These are phyloP conservation scores for Aspergillus carlsbadensis DNA, from an alignment of 495 filamentous ascomycete genomes.

Conservation along the genomic window DNA sequence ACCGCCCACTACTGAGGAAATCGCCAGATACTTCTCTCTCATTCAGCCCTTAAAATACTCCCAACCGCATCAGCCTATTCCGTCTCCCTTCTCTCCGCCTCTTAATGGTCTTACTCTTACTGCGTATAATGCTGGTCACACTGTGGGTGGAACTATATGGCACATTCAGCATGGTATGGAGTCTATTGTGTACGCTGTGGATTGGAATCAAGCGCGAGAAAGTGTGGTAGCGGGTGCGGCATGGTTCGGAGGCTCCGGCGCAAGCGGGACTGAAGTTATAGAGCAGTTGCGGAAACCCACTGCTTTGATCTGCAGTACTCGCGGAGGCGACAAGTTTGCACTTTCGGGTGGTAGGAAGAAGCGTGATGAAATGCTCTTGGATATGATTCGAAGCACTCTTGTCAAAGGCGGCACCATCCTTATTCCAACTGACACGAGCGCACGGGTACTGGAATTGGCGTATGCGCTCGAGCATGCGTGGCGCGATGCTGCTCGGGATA, in stretches of 20 bases:
- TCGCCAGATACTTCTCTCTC: conserved; percentile 85
- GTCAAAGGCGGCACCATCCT: conserved; percentile 87
- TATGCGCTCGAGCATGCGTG: conserved; percentile 92
- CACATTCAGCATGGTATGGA: conserved; percentile 97
- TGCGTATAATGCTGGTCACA: conserved; percentile 94
- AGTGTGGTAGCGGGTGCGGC: conserved; percentile 91
- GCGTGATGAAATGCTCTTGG: conserved; percentile 80
- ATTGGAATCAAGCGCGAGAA: conserved; percentile 95
- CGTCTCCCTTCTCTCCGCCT: conserved; percentile 83
- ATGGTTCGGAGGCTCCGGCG: conserved; percentile 82
- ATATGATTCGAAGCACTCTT: conserved; percentile 74
- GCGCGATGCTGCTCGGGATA: conserved; percentile 61
- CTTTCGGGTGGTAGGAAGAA: conserved; percentile 70
- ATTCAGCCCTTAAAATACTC: conserved; percentile 96
- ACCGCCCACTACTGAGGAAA: conserved; percentile 81
- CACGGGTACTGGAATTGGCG: conserved; percentile 86
- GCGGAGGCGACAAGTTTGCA: conserved; percentile 70
- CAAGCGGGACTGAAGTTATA: conserved; percentile 83
- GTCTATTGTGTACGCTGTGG: conserved; percentile 94
- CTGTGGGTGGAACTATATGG: conserved; percentile 96
- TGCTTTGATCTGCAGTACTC: conserved; percentile 84
- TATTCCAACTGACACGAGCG: conserved; percentile 93
- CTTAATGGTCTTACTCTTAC: conserved; percentile 92
- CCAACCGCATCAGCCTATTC: conserved; percentile 84
- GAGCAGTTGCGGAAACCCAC: conserved; percentile 92